A percentile compares a stretch with the other conserved stretches of the same genome.
Evolutionary conservation across 306 rosid genomes (phyloP).

Genomic region (Argentina anserina): DNA sequence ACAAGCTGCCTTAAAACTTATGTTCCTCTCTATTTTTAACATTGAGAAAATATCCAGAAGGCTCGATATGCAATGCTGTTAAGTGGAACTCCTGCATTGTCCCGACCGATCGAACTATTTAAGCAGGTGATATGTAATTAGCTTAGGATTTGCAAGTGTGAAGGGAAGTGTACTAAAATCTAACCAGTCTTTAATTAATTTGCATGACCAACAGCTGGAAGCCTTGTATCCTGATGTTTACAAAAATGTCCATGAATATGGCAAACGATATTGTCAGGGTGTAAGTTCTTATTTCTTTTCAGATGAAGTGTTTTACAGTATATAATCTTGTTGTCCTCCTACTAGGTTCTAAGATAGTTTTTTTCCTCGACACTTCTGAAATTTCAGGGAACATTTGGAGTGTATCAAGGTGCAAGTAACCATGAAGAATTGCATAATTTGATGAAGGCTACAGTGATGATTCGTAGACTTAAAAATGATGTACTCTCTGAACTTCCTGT

Average conservation of each 20-base stretch:
- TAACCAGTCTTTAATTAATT: conserved; percentile 29
- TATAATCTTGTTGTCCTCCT: conserved; percentile 6
- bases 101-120: conserved; percentile 88
- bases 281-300: conserved; percentile 53
- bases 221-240: conserved; percentile 90
- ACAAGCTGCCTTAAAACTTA: background rate
- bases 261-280: conserved; percentile 93
- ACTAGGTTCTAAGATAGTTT: conserved; percentile 9
- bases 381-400: conserved; percentile 73
- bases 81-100: conserved; percentile 98
- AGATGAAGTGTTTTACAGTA: background rate
- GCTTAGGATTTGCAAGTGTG: conserved; percentile 6
- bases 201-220: conserved; percentile 61
- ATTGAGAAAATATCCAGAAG: conserved; percentile 48
- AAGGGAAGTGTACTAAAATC: conserved; percentile 15
- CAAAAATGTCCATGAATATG: conserved; percentile 86
- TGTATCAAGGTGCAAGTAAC: conserved; percentile 97
- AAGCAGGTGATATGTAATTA: conserved; percentile 60
- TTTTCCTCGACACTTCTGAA: conserved; percentile 13
- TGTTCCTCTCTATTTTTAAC: background rate
- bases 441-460: conserved; percentile 91
- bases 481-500: conserved; percentile 89
- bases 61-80: conserved; percentile 81
- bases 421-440: conserved; percentile 94
- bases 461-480: conserved; percentile 90